phyloP scores from a whole-genome alignment of 495 filamentous ascomycete species.

The Penicillium crystallinum region DNA sequence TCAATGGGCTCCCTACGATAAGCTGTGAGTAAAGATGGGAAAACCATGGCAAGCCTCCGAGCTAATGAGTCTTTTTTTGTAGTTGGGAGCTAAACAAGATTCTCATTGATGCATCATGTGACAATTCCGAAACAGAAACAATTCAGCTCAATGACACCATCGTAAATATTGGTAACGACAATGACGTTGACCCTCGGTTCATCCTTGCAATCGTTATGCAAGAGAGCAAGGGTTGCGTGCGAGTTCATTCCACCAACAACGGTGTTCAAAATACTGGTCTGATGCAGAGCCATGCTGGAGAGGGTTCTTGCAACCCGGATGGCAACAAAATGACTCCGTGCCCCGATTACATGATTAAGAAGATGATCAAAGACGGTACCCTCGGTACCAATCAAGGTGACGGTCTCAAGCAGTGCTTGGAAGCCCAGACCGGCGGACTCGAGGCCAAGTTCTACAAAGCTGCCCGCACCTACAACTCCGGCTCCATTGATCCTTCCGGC shows the following conservation, averaged over 20 bases:
- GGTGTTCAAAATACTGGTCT: constrained; percentile 49
- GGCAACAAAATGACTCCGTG: constrained; percentile 38
- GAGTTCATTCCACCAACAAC: constrained; percentile 43
- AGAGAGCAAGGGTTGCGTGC: constrained; percentile 55
- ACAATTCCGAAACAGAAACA: constrained; percentile 42
- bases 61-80: not conserved
- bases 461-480: constrained; percentile 55
- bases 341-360: constrained; percentile 33
- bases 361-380: constrained; percentile 48
- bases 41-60: too few species aligned
- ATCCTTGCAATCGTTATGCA: constrained; percentile 56
- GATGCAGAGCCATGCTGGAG: constrained; percentile 51
- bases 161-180: constrained; percentile 26
- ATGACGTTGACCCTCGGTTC: constrained; percentile 50
- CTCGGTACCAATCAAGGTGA: constrained; percentile 35
- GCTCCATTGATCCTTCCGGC: constrained; percentile 37
- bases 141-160: constrained; percentile 36
- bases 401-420: constrained; percentile 38
- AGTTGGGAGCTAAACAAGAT: constrained; percentile 41
- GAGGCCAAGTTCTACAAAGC: constrained; percentile 44
- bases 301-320: constrained; percentile 39
- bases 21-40: constrained; percentile 8
- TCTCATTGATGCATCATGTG: constrained; percentile 39
- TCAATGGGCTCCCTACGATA: constrained; percentile 18
- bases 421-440: constrained; percentile 22